These are phyloP conservation scores for Ambrosia trifida DNA, from an alignment of 129 eudicot species.

Conservation along the genomic window DNA sequence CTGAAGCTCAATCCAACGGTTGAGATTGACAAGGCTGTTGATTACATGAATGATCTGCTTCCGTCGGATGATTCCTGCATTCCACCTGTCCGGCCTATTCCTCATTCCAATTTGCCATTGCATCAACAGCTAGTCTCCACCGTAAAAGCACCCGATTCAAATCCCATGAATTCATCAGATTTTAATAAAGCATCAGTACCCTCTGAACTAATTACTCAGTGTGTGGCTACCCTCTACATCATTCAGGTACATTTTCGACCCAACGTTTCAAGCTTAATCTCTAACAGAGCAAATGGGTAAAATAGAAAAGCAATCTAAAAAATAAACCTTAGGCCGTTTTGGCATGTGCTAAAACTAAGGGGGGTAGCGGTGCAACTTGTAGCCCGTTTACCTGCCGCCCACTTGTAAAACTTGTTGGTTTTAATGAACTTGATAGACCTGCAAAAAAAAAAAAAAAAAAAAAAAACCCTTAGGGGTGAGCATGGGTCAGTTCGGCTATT, in stretches of 20 bases:
- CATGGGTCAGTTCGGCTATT: no score
- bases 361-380: no score
- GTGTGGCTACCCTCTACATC: slow-evolving; percentile 83
- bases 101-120: slow-evolving; percentile 26
- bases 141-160: slow-evolving; percentile 44
- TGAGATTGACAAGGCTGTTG: slow-evolving; percentile 76
- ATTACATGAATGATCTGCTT: slow-evolving; percentile 57
- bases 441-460: no score
- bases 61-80: slow-evolving; percentile 49
- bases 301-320: slow-evolving; percentile 8
- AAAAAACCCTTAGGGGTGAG: no score
- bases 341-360: background rate
- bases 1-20: slow-evolving; percentile 41
- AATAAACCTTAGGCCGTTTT: background rate
- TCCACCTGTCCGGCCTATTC: slow-evolving; percentile 28
- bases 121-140: slow-evolving; percentile 27
- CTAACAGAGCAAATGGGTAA: background rate
- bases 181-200: slow-evolving; percentile 48
- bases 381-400: no score
- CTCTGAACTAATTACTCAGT: slow-evolving; percentile 68
- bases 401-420: no score
- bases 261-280: background rate
- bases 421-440: no score
- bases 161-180: slow-evolving; percentile 36
- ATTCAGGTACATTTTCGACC: slow-evolving; percentile 57